A percentile compares a stretch with the other conserved stretches of the same genome.
Conservation (phyloP, 2,329 filamentous ascomycete species). For the Aspergillus arachidicola region DNA sequence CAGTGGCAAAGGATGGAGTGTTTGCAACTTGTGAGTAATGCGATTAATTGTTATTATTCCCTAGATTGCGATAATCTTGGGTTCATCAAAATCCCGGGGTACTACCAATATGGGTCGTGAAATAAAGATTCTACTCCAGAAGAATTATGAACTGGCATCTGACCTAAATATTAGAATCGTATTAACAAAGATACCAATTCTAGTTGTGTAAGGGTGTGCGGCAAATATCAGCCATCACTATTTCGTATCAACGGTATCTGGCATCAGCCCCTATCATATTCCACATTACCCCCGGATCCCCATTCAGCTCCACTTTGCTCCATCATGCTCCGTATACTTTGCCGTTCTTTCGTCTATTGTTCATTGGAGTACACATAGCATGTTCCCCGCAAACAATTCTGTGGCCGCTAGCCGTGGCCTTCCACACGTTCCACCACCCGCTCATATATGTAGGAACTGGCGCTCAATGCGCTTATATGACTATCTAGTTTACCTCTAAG, state of each 20-base stretch:
- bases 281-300: neutral
- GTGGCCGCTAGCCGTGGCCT: neutral
- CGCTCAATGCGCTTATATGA: neutral
- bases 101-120: neutral
- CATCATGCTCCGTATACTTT: neutral
- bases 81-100: neutral
- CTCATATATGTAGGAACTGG: neutral
- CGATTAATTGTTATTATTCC: neutral
- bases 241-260: neutral
- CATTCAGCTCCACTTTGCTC: neutral
- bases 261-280: neutral
- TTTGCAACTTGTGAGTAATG: neutral
- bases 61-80: neutral
- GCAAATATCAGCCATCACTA: neutral
- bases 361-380: neutral
- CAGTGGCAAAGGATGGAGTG: neutral
- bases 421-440: neutral
- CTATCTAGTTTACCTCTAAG: neutral
- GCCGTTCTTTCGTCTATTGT: neutral
- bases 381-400: neutral
- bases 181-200: neutral
- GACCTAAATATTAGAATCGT: neutral
- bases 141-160: fast-evolving
- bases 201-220: neutral
- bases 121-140: neutral